These are phyloP conservation scores for Nicotiana knightiana DNA, from an alignment of 257 asterid genomes.

Conservation along the genomic window DNA sequence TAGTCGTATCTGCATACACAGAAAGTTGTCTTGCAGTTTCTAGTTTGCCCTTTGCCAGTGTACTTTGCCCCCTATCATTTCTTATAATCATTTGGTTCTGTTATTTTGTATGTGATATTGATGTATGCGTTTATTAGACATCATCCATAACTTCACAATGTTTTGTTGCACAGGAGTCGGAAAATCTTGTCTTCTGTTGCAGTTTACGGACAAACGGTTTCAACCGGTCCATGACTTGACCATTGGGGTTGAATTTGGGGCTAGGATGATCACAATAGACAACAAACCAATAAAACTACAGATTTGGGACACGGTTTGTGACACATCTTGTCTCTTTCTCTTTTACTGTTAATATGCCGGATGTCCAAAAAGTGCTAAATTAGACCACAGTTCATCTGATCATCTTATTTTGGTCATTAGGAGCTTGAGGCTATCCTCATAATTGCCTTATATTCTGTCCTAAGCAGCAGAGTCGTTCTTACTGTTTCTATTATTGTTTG, in stretches of 20 bases:
- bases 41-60: not conserved
- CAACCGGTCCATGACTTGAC: slow-evolving; percentile 84
- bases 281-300: slow-evolving; percentile 68
- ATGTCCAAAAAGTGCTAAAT: too few relatives aligned
- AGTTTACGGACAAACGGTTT: slow-evolving; percentile 76
- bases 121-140: not conserved
- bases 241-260: slow-evolving; percentile 75
- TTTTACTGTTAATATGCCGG: not conserved
- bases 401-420: not conserved
- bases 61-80: not conserved
- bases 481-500: not conserved
- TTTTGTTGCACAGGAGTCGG: slow-evolving; percentile 56
- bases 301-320: slow-evolving; percentile 83
- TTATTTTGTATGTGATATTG: not conserved
- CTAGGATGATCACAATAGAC: slow-evolving; percentile 63
- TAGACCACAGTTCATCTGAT: not conserved
- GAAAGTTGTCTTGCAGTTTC: not conserved
- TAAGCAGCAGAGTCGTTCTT: not conserved
- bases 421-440: not conserved
- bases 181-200: slow-evolving; percentile 74
- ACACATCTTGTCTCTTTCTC: not conserved
- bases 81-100: not conserved
- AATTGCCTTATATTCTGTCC: not conserved
- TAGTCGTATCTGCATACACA: not conserved
- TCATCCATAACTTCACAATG: not conserved